Percentiles rank a stretch among this genome's conserved stretches.
Evolutionary conservation across 2,329 filamentous ascomycete genomes (phyloP).

Genomic region (Cylindrodendrum hubeiense): DNA sequence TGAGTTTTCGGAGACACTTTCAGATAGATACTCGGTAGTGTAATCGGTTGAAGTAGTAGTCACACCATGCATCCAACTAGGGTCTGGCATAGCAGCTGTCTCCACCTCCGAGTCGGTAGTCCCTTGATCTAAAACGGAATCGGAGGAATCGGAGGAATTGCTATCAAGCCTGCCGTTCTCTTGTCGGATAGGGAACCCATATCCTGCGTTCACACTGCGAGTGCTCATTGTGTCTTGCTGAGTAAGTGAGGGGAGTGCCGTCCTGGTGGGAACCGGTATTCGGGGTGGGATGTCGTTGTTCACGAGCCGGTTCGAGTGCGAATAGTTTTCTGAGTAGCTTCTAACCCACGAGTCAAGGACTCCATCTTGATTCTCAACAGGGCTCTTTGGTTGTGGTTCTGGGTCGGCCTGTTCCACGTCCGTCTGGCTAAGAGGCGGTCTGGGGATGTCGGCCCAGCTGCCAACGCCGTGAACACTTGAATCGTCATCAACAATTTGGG

Average conservation of each 20-base stretch:
- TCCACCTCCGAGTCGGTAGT: not conserved
- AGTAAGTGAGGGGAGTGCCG: conserved; percentile 6
- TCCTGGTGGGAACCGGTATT: not conserved
- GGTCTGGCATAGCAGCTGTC: not conserved
- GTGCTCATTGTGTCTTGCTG: conserved; percentile 19
- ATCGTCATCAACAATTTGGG: not conserved
- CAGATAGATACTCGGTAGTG: not conserved
- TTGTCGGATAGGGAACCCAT: not conserved
- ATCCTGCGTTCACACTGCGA: not conserved
- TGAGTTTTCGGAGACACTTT: not conserved
- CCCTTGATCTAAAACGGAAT: not conserved
- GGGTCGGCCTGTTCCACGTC: not conserved
- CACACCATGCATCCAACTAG: not conserved
- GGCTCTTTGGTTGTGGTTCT: not conserved
- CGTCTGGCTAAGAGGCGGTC: not conserved
- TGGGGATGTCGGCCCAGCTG: not conserved
- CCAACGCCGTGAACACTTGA: conserved; percentile 11
- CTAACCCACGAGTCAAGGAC: conserved; percentile 2
- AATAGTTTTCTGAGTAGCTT: not conserved
- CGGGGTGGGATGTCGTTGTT: not conserved
- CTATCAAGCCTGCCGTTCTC: not conserved
- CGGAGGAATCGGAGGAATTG: not conserved
- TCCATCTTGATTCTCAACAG: not conserved
- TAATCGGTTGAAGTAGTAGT: not conserved
- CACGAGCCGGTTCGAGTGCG: not conserved